Evolutionary conservation across 768 basidiomycete species (phyloP).

Genomic region (Naganishia vishniacii): DNA sequence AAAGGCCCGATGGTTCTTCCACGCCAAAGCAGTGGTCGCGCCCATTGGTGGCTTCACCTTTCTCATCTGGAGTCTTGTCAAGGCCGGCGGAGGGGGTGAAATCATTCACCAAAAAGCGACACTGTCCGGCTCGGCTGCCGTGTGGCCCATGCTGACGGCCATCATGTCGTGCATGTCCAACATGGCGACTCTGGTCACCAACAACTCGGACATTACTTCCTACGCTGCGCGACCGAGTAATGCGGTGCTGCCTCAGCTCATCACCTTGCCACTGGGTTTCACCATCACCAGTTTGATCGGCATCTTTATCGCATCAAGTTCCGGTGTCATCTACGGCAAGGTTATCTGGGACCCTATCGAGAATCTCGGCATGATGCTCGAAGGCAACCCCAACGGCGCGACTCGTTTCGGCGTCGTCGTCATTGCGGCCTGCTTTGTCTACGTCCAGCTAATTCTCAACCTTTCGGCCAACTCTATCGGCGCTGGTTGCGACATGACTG

Average conservation of each 20-base stretch:
- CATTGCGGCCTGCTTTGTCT: constrained; percentile 70
- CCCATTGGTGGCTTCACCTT: constrained; percentile 43
- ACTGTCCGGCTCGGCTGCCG: constrained; percentile 62
- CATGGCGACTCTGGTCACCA: constrained; percentile 64
- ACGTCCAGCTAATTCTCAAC: constrained; percentile 49
- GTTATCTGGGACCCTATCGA: constrained; percentile 75
- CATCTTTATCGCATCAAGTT: constrained; percentile 74
- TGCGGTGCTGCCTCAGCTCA: constrained; percentile 39
- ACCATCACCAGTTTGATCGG: constrained; percentile 71
- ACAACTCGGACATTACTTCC: constrained; percentile 35
- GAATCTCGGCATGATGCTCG: constrained; percentile 63
- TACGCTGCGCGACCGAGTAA: constrained; percentile 30
- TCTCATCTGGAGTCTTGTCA: constrained; percentile 65
- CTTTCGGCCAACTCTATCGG: constrained; percentile 71
- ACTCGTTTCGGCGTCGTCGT: constrained; percentile 71
- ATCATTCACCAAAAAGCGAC: constrained; percentile 63
- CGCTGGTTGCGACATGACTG: constrained; percentile 76
- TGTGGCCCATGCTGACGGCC: constrained; percentile 69
- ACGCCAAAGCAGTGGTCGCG: constrained; percentile 63
- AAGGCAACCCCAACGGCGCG: constrained; percentile 58
- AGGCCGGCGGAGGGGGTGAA: constrained; percentile 70
- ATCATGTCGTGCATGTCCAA: constrained; percentile 67
- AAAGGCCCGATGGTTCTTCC: constrained; percentile 66
- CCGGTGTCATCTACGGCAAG: constrained; percentile 67
- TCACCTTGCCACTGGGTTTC: constrained; percentile 68